Conservation (phyloP, 176 grass and related monocot genomes). For the Zoysia pacifica region DNA sequence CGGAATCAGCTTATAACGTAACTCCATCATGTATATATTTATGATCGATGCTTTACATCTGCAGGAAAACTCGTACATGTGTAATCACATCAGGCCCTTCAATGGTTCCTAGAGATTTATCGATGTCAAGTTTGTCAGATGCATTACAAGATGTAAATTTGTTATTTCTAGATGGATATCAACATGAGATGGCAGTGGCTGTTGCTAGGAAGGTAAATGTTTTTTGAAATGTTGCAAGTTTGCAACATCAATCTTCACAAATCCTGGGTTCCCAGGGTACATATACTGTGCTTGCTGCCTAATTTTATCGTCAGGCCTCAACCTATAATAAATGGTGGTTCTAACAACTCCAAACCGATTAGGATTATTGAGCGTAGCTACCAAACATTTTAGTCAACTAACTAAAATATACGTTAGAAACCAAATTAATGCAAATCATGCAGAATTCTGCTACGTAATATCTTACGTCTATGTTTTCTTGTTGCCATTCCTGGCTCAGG, state of each 20-base stretch:
- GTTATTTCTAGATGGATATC: conserved; percentile 53
- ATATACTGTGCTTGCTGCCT: neutral
- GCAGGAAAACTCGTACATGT: conserved; percentile 59
- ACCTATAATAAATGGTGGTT: neutral
- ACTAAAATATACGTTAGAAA: neutral
- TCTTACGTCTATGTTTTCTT: neutral
- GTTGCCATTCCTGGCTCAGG: neutral
- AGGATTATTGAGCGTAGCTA: neutral
- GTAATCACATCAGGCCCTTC: conserved; percentile 48
- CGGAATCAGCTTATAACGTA: neutral
- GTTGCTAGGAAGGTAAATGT: conserved; percentile 46
- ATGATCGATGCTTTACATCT: neutral
- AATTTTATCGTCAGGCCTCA: neutral
- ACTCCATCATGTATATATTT: conserved; percentile 6
- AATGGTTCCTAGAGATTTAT: conserved; percentile 47
- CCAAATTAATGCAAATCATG: neutral
- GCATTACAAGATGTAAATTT: conserved; percentile 48
- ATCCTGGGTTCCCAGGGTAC: neutral
- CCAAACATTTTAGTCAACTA: neutral
- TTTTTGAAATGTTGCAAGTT: neutral
- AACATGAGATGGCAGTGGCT: conserved; percentile 36
- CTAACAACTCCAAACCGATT: neutral
- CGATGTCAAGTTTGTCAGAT: conserved; percentile 34
- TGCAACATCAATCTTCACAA: conserved; percentile 10
- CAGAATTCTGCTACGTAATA: neutral